Percentiles rank a stretch among this genome's conserved stretches.
phyloP scores from a whole-genome alignment of 495 filamentous ascomycete genomes.

The Pyronema omphalodes region DNA sequence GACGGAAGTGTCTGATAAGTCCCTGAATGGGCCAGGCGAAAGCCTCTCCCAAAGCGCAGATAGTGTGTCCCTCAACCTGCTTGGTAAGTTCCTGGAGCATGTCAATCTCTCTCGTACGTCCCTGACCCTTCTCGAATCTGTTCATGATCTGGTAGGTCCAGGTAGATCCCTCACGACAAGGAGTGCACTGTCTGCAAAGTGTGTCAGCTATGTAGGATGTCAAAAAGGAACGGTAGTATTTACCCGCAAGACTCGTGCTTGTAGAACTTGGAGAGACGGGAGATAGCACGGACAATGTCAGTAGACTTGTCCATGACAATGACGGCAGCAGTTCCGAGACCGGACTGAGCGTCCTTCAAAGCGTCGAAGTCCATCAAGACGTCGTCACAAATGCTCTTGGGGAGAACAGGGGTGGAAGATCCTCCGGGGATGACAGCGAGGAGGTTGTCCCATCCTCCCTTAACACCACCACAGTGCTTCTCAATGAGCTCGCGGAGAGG shows the following conservation, averaged over 20 bases:
- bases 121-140: constrained; percentile 79
- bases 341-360: constrained; percentile 89
- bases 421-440: constrained; percentile 89
- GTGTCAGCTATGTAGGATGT: not conserved
- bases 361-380: constrained; percentile 99
- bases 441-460: constrained; percentile 94
- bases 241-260: constrained; percentile 87
- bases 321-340: constrained; percentile 93
- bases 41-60: constrained; percentile 92
- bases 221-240: not conserved
- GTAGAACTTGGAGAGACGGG: constrained; percentile 86
- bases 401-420: constrained; percentile 87
- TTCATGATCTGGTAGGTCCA: constrained; percentile 99
- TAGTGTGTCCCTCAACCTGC: constrained; percentile 97
- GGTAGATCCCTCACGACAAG: constrained; percentile 90
- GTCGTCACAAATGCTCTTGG: constrained; percentile 69
- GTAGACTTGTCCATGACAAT: constrained; percentile 98
- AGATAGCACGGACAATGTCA: constrained; percentile 85
- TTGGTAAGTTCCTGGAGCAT: constrained; percentile 99
- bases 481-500: constrained; percentile 87
- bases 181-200: constrained; percentile 45
- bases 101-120: constrained; percentile 81
- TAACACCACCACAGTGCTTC: constrained; percentile 89
- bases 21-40: constrained; percentile 98
- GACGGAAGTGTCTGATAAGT: constrained; percentile 91